phyloP scores from a whole-genome alignment of 1,139 yeast genomes.

The Lodderomyces margitis region DNA sequence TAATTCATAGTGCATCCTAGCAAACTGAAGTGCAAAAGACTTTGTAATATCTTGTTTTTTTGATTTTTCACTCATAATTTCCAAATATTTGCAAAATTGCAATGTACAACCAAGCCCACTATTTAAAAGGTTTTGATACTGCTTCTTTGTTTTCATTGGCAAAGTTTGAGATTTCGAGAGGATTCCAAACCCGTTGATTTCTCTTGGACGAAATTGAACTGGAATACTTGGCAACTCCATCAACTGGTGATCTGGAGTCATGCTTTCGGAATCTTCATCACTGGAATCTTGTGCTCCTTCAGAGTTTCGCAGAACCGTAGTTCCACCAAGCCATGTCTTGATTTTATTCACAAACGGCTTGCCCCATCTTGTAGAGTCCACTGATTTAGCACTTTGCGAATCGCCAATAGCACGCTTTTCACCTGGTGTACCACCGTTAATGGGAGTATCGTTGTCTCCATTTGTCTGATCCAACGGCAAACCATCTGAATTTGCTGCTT shows the following conservation, averaged over 20 bases:
- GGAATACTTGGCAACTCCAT: conserved; percentile 9
- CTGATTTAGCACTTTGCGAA: background rate
- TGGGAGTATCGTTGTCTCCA: no score
- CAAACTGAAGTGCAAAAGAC: conserved; percentile 8
- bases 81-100: conserved; percentile 10
- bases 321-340: background rate
- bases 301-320: background rate
- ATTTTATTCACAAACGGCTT: background rate
- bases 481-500: no score
- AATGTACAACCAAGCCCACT: conserved; percentile 4
- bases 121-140: conserved; percentile 5
- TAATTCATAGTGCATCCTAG: conserved; percentile 8
- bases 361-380: background rate
- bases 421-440: no score
- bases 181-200: conserved; percentile 10
- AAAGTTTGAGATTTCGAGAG: conserved; percentile 7
- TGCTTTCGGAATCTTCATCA: background rate
- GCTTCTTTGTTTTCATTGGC: conserved; percentile 5
- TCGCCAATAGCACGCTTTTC: no score
- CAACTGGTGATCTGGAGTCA: background rate
- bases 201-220: conserved; percentile 7
- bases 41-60: conserved; percentile 8
- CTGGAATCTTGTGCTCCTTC: background rate
- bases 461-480: no score
- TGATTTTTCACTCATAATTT: conserved; percentile 7